Percentiles rank a stretch among this genome's conserved stretches.
Conservation (phyloP, 208 protist genomes). For the Acanthamoeba culbertsoni region DNA sequence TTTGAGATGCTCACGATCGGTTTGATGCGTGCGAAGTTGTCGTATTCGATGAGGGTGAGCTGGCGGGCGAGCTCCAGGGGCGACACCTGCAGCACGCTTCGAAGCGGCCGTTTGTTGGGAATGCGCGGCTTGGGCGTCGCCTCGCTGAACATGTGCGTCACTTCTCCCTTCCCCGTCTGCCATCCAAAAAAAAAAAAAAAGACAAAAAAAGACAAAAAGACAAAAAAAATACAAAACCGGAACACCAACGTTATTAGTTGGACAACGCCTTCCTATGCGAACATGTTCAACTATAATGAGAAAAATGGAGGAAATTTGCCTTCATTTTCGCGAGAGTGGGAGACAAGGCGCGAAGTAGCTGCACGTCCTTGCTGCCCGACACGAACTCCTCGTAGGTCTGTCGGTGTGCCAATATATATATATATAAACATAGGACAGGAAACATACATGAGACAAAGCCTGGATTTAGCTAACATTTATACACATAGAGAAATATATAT, state of each 20-base stretch:
- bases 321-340: slow-evolving; percentile 36
- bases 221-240: neutral
- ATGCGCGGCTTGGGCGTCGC: slow-evolving; percentile 23
- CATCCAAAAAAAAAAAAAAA: neutral
- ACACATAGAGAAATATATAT: too few species aligned
- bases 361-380: neutral
- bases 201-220: neutral
- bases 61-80: slow-evolving; percentile 50
- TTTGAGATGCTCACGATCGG: neutral
- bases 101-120: neutral
- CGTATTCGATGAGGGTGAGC: slow-evolving; percentile 50
- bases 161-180: neutral
- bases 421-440: neutral
- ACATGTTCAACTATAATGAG: neutral
- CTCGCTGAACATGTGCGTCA: slow-evolving; percentile 58
- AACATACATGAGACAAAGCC: neutral
- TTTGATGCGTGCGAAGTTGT: slow-evolving; percentile 44
- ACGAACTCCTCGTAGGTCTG: slow-evolving; percentile 52
- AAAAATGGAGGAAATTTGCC: neutral
- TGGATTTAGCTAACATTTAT: too few species aligned
- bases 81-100: slow-evolving; percentile 17
- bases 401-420: neutral
- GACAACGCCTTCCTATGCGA: too few species aligned
- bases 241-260: too few species aligned
- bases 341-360: neutral